Base-by-base conservation (phyloP, 1,284 basidiomycete species). In the Retiboletus flavoniger region DNA sequence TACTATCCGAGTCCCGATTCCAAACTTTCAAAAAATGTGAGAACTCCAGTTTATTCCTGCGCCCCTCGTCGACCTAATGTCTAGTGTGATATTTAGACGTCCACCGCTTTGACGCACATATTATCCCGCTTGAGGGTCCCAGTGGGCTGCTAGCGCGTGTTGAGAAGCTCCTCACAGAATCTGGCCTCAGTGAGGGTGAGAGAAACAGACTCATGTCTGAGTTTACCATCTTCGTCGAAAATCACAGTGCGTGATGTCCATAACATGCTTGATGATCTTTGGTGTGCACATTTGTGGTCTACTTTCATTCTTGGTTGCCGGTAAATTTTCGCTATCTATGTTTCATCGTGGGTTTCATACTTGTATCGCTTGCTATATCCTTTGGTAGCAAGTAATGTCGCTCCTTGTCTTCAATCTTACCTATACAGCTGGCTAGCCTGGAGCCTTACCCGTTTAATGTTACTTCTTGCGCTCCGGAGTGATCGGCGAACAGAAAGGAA, bases 121-220 rank as follows among this genome's bases (percentile, higher is more conserved):
- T 80, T 42, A 89, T 90, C 46, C 83, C 87, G 7, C 81, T 91
- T 47, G 84, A 90, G 55, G 88, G 88, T 17, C 79, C 84, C 11
- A 77, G 74, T 36, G 87, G 88, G 21, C 81, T 90, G 44, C 74
- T 89, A 28, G 66, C 75, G 29, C 81, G 79, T 48, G 83, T 88
- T 7, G 82, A 84, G 62, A 76, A 77, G 44, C 74, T 90, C 41
- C 75, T 90, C 50, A 73, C 75, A 48, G 72, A 73, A 41, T 72
- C 79, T 17, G 72, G 73, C 57, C 67, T 78, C 39, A 71, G 75
- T 43, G 77, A 81, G 41, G 76, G 72, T 47, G 80, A 81, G 63
- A 77, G 75, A 58, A 73, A 70, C 24, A 63, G 65, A 40, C 74
- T 90, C 50, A 68, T 89, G 66, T 80, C 84, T 57, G 78, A 77